Evolutionary conservation across 2,329 filamentous ascomycete species (phyloP).

Genomic region (Arthroderma uncinatum): DNA sequence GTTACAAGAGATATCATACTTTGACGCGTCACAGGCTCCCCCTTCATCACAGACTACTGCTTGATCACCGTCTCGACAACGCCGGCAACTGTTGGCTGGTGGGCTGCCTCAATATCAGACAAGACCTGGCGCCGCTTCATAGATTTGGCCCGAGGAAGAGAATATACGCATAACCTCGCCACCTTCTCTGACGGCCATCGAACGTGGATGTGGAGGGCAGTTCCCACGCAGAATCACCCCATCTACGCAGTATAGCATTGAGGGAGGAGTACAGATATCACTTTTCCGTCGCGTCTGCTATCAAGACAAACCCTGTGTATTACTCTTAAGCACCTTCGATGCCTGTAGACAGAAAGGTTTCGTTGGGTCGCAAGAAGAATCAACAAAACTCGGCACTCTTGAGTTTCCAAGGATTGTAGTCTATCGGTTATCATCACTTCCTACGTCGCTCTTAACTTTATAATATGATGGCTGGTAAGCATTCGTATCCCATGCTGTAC

Average conservation of each 20-base stretch:
- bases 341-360: slow-evolving; percentile 27
- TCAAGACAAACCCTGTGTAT: slow-evolving; percentile 25
- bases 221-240: background rate
- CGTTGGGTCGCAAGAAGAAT: slow-evolving; percentile 13
- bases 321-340: slow-evolving; percentile 29
- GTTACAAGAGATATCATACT: background rate
- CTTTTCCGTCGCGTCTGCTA: slow-evolving; percentile 23
- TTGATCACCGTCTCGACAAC: background rate
- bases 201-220: background rate
- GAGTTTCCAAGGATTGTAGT: slow-evolving; percentile 26
- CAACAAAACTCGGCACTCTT: slow-evolving; percentile 11
- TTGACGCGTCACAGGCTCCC: background rate
- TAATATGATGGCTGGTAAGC: slow-evolving; percentile 51
- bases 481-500: slow-evolving; percentile 25
- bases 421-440: slow-evolving; percentile 21
- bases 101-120: background rate
- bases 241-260: slow-evolving; percentile 1
- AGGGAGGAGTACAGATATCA: slow-evolving; percentile 18
- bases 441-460: slow-evolving; percentile 17
- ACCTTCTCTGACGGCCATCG: background rate
- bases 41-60: background rate
- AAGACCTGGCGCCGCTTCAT: background rate
- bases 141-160: background rate
- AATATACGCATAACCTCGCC: background rate
- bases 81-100: background rate